Evolutionary conservation across 2,329 filamentous ascomycete genomes (phyloP).

Genomic region (Colletotrichum spaethianum): DNA sequence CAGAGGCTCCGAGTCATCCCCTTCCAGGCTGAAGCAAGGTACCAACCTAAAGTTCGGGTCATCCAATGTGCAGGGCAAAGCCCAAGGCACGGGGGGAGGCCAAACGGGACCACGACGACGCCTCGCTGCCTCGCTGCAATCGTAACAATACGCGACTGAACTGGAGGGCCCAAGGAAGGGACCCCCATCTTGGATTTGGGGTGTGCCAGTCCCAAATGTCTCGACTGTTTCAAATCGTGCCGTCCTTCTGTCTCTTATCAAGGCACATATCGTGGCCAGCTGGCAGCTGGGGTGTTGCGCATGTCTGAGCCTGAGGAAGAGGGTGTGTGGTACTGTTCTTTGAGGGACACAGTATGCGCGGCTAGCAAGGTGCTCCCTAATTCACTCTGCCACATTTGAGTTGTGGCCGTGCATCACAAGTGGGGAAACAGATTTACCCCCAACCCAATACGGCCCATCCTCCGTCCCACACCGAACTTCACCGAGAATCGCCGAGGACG

Average conservation of each 20-base stretch:
- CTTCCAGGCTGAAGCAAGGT: conserved; percentile 26
- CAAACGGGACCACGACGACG: neutral
- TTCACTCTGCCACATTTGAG: neutral
- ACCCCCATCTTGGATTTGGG: neutral
- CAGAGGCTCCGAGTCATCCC: conserved; percentile 19
- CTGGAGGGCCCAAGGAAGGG: neutral
- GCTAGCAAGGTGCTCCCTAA: neutral
- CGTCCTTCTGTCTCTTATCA: neutral
- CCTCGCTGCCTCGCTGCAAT: neutral
- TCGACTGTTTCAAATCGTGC: neutral
- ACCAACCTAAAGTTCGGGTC: conserved; percentile 35
- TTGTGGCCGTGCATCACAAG: neutral
- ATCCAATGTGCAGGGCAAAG: conserved; percentile 22
- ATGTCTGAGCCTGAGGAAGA: conserved; percentile 3
- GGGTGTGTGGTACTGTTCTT: neutral
- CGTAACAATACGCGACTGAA: neutral
- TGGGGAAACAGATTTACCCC: neutral
- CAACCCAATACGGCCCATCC: neutral
- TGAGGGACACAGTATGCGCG: neutral
- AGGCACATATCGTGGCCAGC: neutral
- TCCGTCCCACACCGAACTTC: neutral
- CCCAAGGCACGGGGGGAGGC: neutral
- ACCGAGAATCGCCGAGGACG: neutral
- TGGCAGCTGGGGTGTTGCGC: neutral
- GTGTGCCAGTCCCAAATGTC: neutral